Percentiles rank a stretch among this genome's conserved stretches.
Evolutionary conservation across 805 yeast species (phyloP).

Genomic region (Starmerella floris): DNA sequence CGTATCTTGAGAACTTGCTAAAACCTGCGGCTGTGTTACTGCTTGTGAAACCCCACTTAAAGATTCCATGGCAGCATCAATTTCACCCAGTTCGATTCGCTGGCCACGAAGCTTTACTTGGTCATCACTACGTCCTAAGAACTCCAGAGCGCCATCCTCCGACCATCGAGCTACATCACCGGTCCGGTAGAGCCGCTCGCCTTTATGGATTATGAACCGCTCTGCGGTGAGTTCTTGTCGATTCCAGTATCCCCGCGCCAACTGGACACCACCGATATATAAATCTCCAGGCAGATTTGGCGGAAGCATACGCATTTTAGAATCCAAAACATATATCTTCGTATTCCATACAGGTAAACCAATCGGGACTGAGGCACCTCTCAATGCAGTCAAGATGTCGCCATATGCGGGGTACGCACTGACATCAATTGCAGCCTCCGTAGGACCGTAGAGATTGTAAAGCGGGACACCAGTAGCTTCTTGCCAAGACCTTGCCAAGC

Average conservation of each 20-base stretch:
- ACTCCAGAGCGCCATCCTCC: conserved; percentile 21
- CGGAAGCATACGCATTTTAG: conserved; percentile 11
- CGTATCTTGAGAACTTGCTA: neutral
- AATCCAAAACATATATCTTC: conserved; percentile 8
- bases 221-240: conserved; percentile 18
- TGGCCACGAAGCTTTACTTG: conserved; percentile 27
- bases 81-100: conserved; percentile 25
- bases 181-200: conserved; percentile 20
- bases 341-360: conserved; percentile 15
- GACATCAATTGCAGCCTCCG: conserved; percentile 17
- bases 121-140: conserved; percentile 24
- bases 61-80: conserved; percentile 18
- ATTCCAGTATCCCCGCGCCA: conserved; percentile 24
- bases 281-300: conserved; percentile 24
- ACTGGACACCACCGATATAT: conserved; percentile 24
- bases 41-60: conserved; percentile 8
- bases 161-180: conserved; percentile 24
- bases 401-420: conserved; percentile 9
- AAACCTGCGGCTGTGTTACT: conserved; percentile 6
- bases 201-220: conserved; percentile 11
- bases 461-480: conserved; percentile 4
- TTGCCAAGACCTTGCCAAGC: conserved; percentile 8
- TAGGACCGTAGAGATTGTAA: conserved; percentile 15
- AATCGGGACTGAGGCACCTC: conserved; percentile 5
- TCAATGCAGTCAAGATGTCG: neutral